Base-by-base conservation (phyloP, 345 rosid species). In the Sisymbrium altissimum region DNA sequence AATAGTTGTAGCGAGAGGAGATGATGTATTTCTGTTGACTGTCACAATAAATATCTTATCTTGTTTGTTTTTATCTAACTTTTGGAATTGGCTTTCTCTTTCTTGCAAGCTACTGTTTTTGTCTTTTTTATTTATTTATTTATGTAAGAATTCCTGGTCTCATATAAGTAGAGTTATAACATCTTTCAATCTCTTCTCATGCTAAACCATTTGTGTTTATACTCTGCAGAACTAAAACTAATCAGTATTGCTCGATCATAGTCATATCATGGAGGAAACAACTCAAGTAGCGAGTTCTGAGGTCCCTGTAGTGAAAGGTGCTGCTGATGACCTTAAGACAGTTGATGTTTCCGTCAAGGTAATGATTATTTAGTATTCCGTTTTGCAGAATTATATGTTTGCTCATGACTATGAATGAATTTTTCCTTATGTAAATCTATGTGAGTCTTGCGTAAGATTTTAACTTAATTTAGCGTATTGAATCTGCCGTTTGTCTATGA, bases 261-360 rank as follows among this genome's bases (percentile, higher is more conserved):
- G 63, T 64, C 65, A 40, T 58, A 75, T 18, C 2, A 90, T 96
- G 99, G 97, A 87, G 63, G 96, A 78, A 60, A 84, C 73, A 71
- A 83, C 80, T 8, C 81, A 45, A 78, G 78, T 77, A 64, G 61
- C 73, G 8, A 75, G 66, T 76, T 71, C 90, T 52, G 98, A 83
- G 69, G 72, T 82, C 73, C 90, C 91, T 3, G 84, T 80, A 40
- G 73, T 70, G 80, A 86, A 87, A 75, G 74, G 68, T 40, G 77
- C 65, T 57, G 62, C 66, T 50, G 86, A 77, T 48, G 84, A 68
- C 8, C 69, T 78, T 17, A 79, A 77, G 60, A 78, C 53, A 50
- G 79, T 60, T 68, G 82, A 75, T 38, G 82, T 74, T 40, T 80
- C 75, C 29, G 52, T 86, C 43, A 86, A 89, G 92, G 98, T 89